Evolutionary conservation across 129 eudicot species (phyloP), one percentile per base, ranked within the genome.

Genomic region (Silybum marianum): DNA sequence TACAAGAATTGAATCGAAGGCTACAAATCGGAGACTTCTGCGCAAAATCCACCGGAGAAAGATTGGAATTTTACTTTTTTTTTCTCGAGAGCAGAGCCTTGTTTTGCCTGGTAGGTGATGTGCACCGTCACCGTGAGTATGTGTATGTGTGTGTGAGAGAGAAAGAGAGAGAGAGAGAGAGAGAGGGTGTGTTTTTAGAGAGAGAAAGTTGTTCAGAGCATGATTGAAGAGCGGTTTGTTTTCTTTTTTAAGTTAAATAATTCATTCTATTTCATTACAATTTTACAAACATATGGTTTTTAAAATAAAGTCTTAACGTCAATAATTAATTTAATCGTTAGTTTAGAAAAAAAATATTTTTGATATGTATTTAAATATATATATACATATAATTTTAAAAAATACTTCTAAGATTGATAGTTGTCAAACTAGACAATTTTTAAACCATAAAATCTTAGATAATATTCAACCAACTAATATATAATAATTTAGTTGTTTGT

Each of bases 181-280:
- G 11, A 34, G 8, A 26, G n/a, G 12, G 25, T 32, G 74, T 71
- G n/a, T 28, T 60, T 76, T 65, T 75, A 58, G 80, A 38, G 77
- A 80, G 77, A 71, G 83, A 80, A 54, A 71, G 85, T 82, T 76
- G 85, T 76, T 76, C 26, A 34, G 12, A 48, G 81, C 81, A 75
- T 75, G 77, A 82, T 66, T 76, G 72, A 68, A 82, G 58, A 82
- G 58, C 72, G 12, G 76, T 34, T 81, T 74, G 66, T 67, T 68
- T 38, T 39, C 13, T 77, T 77, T 67, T 67, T 14, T 10, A 14
- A 63, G 72, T 77, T 21, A 77, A 23, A 36, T 63, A 66, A 34
- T 63, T 78, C 46, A 24, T 67, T 78, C 68, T 28, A 69, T 46
- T 26, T 69, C 10, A 70, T 6, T 6, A 6, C 69, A 19, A n/a